Percentiles rank a stretch among this genome's conserved stretches.
phyloP scores from a whole-genome alignment of 345 rosid species.

The Noccaea bulbosa region DNA sequence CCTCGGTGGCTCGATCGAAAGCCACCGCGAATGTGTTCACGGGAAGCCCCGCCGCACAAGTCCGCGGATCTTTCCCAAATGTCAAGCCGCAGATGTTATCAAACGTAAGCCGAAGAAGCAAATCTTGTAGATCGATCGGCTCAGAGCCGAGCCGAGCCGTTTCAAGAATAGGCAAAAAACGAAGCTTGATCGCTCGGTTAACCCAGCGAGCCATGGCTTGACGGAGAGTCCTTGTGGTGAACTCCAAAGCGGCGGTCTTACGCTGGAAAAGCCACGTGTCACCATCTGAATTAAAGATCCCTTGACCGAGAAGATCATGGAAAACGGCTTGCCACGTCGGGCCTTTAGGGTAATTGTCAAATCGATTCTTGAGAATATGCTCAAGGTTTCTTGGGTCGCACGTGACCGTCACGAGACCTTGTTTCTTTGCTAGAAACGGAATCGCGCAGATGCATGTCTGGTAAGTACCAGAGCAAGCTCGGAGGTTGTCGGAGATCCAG shows the following conservation, averaged over 20 bases:
- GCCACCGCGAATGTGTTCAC: constrained; percentile 78
- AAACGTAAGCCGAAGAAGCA: constrained; percentile 88
- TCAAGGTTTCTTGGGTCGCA: constrained; percentile 90
- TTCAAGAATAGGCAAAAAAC: constrained; percentile 74
- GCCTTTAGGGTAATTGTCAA: constrained; percentile 94
- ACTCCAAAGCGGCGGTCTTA: constrained; percentile 96
- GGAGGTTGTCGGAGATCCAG: constrained; percentile 96
- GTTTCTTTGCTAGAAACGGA: constrained; percentile 76
- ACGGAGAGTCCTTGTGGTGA: constrained; percentile 94
- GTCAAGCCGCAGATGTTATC: constrained; percentile 95
- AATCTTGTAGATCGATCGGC: constrained; percentile 85
- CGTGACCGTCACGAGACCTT: constrained; percentile 97
- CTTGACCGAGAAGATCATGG: constrained; percentile 89
- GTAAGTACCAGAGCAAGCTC: constrained; percentile 93
- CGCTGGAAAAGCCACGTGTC: constrained; percentile 96
- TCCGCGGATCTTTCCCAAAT: constrained; percentile 91
- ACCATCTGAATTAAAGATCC: constrained; percentile 91
- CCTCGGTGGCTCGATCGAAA: constrained; percentile 91
- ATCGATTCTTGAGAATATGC: constrained; percentile 83
- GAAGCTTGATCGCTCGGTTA: constrained; percentile 66
- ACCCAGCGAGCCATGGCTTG: constrained; percentile 99
- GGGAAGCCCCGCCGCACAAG: constrained; percentile 73
- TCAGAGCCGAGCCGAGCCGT: constrained; percentile 52
- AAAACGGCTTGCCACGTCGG: constrained; percentile 98
- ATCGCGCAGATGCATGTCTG: constrained; percentile 95